These are phyloP conservation scores for Hyphodiscus sp. DNA, from an alignment of 2,329 filamentous ascomycete species.

Conservation along the genomic window DNA sequence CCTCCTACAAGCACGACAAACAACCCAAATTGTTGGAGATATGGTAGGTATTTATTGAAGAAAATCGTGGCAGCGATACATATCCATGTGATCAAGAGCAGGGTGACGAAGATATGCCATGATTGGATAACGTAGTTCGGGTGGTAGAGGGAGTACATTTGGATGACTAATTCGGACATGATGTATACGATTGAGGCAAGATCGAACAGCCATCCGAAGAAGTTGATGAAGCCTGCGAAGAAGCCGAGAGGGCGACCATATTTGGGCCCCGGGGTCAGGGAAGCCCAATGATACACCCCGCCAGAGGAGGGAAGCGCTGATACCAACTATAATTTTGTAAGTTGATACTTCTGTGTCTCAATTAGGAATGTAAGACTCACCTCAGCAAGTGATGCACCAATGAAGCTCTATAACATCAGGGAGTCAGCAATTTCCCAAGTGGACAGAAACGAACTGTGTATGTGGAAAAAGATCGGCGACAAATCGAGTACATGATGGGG, in stretches of 20 bases:
- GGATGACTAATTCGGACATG: constrained; percentile 30
- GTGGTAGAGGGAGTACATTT: constrained; percentile 41
- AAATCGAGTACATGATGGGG: too few species aligned
- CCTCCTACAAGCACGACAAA: constrained; percentile 44
- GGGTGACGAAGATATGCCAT: constrained; percentile 44
- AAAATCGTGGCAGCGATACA: constrained; percentile 41
- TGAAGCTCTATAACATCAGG: constrained; percentile 28
- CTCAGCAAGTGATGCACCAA: constrained; percentile 40
- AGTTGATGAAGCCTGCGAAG: constrained; percentile 44
- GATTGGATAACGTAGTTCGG: constrained; percentile 35
- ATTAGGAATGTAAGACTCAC: constrained; percentile 1
- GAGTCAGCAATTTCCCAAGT: too few species aligned
- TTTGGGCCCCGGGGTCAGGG: constrained; percentile 35
- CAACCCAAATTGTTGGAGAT: constrained; percentile 45
- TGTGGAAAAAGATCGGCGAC: too few species aligned
- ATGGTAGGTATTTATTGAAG: constrained; percentile 44
- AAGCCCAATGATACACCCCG: constrained; percentile 43
- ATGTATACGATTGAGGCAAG: constrained; percentile 35
- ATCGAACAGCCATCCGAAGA: constrained; percentile 42
- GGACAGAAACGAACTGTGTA: too few species aligned
- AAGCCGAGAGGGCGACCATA: constrained; percentile 37
- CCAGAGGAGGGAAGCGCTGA: constrained; percentile 7
- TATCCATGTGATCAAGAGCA: constrained; percentile 39
- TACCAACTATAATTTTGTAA: constrained; percentile 6
- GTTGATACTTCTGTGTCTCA: neutral